A percentile compares a stretch with the other conserved stretches of the same genome.
Evolutionary conservation across 2,329 filamentous ascomycete genomes (phyloP).

Genomic region (Aspergillus udagawae): DNA sequence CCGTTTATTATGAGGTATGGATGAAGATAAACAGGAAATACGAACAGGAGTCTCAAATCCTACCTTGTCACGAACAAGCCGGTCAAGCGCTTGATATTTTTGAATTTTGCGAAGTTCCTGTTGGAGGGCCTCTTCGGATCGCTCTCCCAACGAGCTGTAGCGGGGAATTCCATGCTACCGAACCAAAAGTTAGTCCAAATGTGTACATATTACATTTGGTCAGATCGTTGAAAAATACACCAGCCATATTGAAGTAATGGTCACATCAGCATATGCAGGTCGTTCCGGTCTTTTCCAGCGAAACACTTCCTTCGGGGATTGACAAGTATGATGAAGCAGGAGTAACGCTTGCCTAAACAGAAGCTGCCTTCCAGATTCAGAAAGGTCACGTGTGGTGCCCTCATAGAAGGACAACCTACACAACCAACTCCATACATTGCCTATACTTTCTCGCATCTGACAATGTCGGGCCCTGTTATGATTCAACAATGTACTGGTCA

Average conservation of each 20-base stretch:
- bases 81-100: conserved; percentile 69
- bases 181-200: conserved; percentile 17
- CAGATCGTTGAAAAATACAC: conserved; percentile 20
- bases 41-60: neutral
- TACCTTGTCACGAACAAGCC: conserved; percentile 64
- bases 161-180: conserved; percentile 79
- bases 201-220: neutral
- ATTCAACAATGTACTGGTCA: neutral
- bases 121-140: conserved; percentile 66
- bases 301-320: neutral
- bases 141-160: conserved; percentile 52
- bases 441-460: neutral
- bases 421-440: neutral
- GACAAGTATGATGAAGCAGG: neutral
- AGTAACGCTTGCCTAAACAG: neutral
- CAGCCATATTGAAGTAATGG: conserved; percentile 23
- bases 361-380: neutral
- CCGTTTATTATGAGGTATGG: neutral
- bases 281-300: neutral
- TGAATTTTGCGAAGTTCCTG: conserved; percentile 72
- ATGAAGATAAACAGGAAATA: neutral
- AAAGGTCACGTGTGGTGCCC: neutral
- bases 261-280: neutral
- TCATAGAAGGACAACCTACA: conserved; percentile 12
- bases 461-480: neutral